Evolutionary conservation across 2,329 filamentous ascomycete species (phyloP).

Genomic region (Cadophora gregata): DNA sequence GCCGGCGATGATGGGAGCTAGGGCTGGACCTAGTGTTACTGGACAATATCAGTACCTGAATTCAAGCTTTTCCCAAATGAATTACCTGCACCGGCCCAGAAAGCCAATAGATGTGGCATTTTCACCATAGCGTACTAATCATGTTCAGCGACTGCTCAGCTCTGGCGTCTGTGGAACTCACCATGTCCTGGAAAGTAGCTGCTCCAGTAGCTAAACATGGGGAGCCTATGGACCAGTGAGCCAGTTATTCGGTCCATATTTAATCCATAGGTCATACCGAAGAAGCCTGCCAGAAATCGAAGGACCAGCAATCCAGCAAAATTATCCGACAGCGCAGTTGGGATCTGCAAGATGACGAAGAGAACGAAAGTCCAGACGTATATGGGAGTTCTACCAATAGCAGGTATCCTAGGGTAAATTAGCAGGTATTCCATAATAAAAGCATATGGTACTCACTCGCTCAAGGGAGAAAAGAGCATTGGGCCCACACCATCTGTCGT

Average conservation of each 20-base stretch:
- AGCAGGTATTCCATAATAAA: not conserved
- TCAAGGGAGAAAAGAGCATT: conserved; percentile 67
- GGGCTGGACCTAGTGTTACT: conserved; percentile 50
- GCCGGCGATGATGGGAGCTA: conserved; percentile 64
- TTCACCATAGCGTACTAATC: conserved; percentile 46
- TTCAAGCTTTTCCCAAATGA: too few species aligned
- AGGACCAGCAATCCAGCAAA: conserved; percentile 66
- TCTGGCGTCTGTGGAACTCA: not conserved
- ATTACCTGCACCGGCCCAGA: not conserved
- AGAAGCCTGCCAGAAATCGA: conserved; percentile 67
- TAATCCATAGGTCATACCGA: conserved; percentile 46
- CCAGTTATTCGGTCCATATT: too few species aligned
- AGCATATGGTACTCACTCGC: conserved; percentile 57
- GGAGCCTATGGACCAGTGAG: not conserved
- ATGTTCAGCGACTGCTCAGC: not conserved
- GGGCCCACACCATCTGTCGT: conserved; percentile 59
- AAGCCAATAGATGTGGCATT: conserved; percentile 1
- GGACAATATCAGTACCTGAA: not conserved
- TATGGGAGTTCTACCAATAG: conserved; percentile 68
- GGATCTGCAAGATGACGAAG: conserved; percentile 69
- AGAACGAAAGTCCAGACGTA: conserved; percentile 71
- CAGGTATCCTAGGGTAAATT: conserved; percentile 62
- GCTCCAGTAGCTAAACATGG: conserved; percentile 6
- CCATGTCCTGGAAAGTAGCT: conserved; percentile 5
- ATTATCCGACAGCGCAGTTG: conserved; percentile 64